phyloP scores from a whole-genome alignment of 768 basidiomycete genomes.

The Sarcodon sp. region DNA sequence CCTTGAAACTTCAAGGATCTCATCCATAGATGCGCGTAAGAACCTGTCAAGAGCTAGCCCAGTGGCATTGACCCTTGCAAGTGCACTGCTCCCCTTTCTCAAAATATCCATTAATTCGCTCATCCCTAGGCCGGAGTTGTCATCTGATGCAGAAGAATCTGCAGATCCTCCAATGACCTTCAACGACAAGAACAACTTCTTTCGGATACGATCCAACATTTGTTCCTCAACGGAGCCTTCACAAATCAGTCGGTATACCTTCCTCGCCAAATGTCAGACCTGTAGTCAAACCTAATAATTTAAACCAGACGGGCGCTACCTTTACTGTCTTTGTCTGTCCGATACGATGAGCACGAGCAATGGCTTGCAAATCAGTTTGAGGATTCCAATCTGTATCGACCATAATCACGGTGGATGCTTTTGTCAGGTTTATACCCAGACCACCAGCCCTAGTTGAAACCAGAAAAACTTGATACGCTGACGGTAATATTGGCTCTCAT shows the following conservation, averaged over 20 bases:
- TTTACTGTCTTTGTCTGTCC: conserved; percentile 65
- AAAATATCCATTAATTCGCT: conserved; percentile 43
- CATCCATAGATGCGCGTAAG: conserved; percentile 26
- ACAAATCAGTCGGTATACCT: conserved; percentile 62
- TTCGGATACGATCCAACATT: conserved; percentile 58
- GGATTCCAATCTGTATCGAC: conserved; percentile 64
- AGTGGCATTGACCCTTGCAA: conserved; percentile 22
- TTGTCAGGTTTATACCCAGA: conserved; percentile 74
- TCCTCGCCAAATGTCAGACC: neutral
- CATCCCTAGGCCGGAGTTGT: conserved; percentile 18
- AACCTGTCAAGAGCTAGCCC: conserved; percentile 31
- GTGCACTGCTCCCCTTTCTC: conserved; percentile 43
- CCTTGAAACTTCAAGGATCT: conserved; percentile 33
- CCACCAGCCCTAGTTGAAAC: conserved; percentile 65
- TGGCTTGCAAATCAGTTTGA: conserved; percentile 72
- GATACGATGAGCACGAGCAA: conserved; percentile 75
- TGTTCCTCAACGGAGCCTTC: conserved; percentile 66
- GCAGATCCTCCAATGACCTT: conserved; percentile 38
- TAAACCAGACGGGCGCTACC: conserved; percentile 16
- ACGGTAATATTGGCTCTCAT: neutral
- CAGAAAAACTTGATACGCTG: conserved; percentile 55
- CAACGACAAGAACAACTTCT: conserved; percentile 54
- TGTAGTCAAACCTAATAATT: neutral
- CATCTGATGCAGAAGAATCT: conserved; percentile 13
- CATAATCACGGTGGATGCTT: conserved; percentile 70